Conservation (phyloP, 2,329 filamentous ascomycete species). For the Rutstroemia sp. region DNA sequence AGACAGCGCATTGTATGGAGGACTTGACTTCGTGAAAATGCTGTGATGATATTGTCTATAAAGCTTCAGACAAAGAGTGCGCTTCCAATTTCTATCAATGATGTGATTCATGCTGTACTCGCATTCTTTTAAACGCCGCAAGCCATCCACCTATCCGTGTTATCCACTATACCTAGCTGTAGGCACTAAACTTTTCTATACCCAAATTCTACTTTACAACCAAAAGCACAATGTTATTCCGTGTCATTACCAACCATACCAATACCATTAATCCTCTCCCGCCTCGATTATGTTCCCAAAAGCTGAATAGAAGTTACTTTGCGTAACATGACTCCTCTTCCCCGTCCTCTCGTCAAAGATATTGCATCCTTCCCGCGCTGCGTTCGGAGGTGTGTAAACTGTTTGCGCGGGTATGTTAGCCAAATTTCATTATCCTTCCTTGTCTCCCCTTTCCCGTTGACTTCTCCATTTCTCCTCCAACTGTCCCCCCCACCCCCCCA, state of each 20-base stretch:
- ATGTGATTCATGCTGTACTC: too few relatives aligned
- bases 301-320: conserved; percentile 64
- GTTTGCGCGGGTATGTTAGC: conserved; percentile 1
- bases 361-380: conserved; percentile 72
- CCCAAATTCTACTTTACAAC: too few relatives aligned
- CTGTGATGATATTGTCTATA: too few relatives aligned
- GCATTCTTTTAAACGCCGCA: too few relatives aligned
- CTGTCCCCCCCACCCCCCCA: too few relatives aligned
- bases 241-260: neutral
- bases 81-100: neutral
- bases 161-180: too few relatives aligned
- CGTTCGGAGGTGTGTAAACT: conserved; percentile 86
- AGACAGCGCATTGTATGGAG: neutral
- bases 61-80: neutral
- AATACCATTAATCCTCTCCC: neutral
- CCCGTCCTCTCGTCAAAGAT: conserved; percentile 75
- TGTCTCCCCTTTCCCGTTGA: neutral
- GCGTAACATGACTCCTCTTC: conserved; percentile 61
- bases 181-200: too few relatives aligned
- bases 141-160: too few relatives aligned
- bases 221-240: too few relatives aligned
- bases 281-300: conserved; percentile 35
- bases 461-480: too few relatives aligned
- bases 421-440: neutral
- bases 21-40: too few relatives aligned